Evolutionary conservation across 805 yeast species (phyloP).

Genomic region (Tanozyma kutaoensis): DNA sequence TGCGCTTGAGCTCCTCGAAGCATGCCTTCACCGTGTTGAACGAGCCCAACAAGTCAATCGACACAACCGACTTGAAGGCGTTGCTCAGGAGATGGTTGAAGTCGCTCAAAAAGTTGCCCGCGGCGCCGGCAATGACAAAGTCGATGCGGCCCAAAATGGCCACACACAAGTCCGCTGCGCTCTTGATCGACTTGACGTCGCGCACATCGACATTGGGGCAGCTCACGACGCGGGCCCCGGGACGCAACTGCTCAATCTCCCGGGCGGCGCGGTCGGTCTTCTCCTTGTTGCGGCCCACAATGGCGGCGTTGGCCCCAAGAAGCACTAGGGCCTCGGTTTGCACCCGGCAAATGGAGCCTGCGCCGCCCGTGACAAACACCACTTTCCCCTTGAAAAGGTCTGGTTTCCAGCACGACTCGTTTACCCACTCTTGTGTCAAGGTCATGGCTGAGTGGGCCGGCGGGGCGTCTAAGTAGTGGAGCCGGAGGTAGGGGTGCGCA

Average conservation of each 20-base stretch:
- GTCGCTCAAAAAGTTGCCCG: conserved; percentile 83
- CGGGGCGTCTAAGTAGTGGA: too few species aligned
- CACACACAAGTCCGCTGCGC: conserved; percentile 58
- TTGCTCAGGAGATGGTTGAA: conserved; percentile 67
- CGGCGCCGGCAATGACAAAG: conserved; percentile 88
- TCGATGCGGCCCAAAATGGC: conserved; percentile 65
- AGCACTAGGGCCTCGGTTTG: conserved; percentile 76
- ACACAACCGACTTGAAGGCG: conserved; percentile 80
- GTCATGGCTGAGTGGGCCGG: conserved; percentile 5
- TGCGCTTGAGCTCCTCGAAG: conserved; percentile 46
- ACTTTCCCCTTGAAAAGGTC: conserved; percentile 74
- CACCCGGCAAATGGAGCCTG: conserved; percentile 89
- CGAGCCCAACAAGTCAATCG: conserved; percentile 80
- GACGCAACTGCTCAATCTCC: conserved; percentile 45
- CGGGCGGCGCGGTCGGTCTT: conserved; percentile 57
- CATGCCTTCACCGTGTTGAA: conserved; percentile 83
- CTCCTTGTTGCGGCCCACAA: conserved; percentile 62
- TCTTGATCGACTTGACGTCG: conserved; percentile 39
- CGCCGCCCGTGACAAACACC: conserved; percentile 89
- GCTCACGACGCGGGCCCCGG: conserved; percentile 58
- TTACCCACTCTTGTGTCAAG: conserved; percentile 19
- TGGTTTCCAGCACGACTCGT: conserved; percentile 30
- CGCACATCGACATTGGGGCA: conserved; percentile 72
- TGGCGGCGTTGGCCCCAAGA: conserved; percentile 79
- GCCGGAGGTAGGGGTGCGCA: too few species aligned